Base-by-base conservation (phyloP, 495 filamentous ascomycete genomes). In the Aspergillus olivimuriae region DNA sequence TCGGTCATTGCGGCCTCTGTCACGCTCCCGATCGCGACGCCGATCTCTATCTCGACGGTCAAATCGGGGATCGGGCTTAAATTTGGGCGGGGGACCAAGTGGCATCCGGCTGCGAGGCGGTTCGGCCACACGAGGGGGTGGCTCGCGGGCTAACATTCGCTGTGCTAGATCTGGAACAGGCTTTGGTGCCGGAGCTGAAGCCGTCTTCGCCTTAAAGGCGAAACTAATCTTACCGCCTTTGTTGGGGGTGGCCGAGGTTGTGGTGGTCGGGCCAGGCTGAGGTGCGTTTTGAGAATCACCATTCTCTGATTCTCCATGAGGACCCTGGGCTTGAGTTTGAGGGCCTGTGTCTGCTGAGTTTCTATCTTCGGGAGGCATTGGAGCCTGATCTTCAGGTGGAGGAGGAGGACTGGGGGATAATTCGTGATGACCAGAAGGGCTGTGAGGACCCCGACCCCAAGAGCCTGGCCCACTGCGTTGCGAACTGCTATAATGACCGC, bases 191-290 rank as follows among this genome's bases (percentile, higher is more conserved):
- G 70, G 57, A 17, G 76, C 65, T 15, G 79, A 66, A 4, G 73
- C 63, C 16, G 78, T 63, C 46, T 92, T 92, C 0, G 79, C 69
- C 58, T 92, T 94, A 61, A 95, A 83, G 10, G 87, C 84, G 61
- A 95, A 95, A 53, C 86, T 89, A 52, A 95, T 87, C 58, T 89
- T 91, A 28, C 81, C 82, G 12, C 72, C 76, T 64, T 74, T 78
- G 33, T 69, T 70, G 39, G 74, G 65, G 18, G 77, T 70, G 28
- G 76, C 68, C 18, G 75, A 65, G 4, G 67, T 60, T n/a, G n/a
- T n/a, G 12, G 70, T 60, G 11, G 74, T 59, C 46, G 77, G 68
- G 34, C 59, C 65, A 19, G 75, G 71, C 6, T 75, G 75, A 21
- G 62, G 63, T 66, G 75, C 75, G 21, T 73, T 72, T 33, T 68